phyloP scores from a whole-genome alignment of 1,284 basidiomycete species.

The Inonotus hispidus region DNA sequence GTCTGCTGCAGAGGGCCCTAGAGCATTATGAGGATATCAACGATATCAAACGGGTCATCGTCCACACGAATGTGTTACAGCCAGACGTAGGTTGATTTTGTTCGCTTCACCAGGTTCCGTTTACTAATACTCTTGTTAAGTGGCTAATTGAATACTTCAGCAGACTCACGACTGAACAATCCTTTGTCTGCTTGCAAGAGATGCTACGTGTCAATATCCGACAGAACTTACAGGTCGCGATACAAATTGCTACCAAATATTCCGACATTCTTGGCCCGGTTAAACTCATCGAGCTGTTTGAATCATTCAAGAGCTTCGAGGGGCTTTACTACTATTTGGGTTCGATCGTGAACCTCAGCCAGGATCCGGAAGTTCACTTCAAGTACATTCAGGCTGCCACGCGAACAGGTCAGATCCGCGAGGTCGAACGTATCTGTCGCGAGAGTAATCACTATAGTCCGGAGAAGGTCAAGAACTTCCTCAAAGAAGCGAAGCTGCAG shows the following conservation, averaged over 20 bases:
- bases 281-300: constrained; percentile 98
- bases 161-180: constrained; percentile 97
- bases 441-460: constrained; percentile 98
- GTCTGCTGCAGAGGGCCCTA: constrained; percentile 89
- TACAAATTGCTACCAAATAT: constrained; percentile 99
- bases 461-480: constrained; percentile 99
- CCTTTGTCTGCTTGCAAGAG: constrained; percentile 93
- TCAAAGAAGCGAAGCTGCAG: constrained; percentile 94
- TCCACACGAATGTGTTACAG: constrained; percentile 87
- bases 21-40: constrained; percentile 98
- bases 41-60: constrained; percentile 98
- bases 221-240: constrained; percentile 94
- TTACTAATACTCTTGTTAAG: constrained; percentile 31
- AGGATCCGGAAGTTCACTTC: constrained; percentile 98
- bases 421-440: constrained; percentile 97
- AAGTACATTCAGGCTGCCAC: constrained; percentile 99
- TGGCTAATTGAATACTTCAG: constrained; percentile 99
- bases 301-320: constrained; percentile 97
- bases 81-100: constrained; percentile 56
- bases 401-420: constrained; percentile 96
- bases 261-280: constrained; percentile 97
- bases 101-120: background rate
- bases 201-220: constrained; percentile 98
- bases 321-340: constrained; percentile 98
- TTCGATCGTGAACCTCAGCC: constrained; percentile 94